phyloP scores from a whole-genome alignment of 169 alveolate species.

The Eimeria tenella region DNA sequence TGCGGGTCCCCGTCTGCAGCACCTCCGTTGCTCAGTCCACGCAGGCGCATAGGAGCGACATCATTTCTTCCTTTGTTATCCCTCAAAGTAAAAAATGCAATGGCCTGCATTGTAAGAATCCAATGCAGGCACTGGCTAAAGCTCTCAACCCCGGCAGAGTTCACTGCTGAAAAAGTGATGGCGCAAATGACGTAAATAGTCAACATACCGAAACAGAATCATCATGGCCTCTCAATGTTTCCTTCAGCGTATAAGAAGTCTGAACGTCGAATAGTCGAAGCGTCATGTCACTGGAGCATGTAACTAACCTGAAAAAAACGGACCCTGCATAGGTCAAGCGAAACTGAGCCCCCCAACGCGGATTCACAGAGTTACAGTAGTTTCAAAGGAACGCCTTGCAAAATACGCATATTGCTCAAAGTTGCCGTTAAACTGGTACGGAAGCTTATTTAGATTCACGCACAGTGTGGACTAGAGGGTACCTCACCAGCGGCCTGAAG shows the following conservation, averaged over 20 bases:
- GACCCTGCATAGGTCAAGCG: no score
- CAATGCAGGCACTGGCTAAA: not conserved
- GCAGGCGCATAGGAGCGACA: not conserved
- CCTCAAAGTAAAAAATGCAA: not conserved
- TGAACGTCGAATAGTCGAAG: constrained; percentile 67
- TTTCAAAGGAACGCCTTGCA: no score
- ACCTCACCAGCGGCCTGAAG: constrained; percentile 71
- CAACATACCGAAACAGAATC: constrained; percentile 55
- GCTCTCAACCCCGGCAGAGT: no score
- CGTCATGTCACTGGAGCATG: constrained; percentile 61
- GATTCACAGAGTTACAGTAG: no score
- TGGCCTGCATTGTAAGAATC: constrained; percentile 5
- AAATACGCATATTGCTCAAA: no score
- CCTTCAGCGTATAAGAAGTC: constrained; percentile 46
- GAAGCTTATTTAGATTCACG: no score
- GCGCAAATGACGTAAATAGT: no score
- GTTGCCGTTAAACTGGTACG: no score
- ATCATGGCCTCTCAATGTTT: constrained; percentile 48
- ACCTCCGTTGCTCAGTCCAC: constrained; percentile 19
- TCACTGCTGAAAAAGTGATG: no score
- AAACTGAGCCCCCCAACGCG: no score
- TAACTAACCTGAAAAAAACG: constrained; percentile 23
- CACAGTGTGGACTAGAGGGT: not conserved
- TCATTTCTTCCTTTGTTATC: not conserved
- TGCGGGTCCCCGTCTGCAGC: not conserved